Percentiles rank a stretch among this genome's conserved stretches.
Conservation (phyloP, 805 yeast species). For the Starmerella powellii region DNA sequence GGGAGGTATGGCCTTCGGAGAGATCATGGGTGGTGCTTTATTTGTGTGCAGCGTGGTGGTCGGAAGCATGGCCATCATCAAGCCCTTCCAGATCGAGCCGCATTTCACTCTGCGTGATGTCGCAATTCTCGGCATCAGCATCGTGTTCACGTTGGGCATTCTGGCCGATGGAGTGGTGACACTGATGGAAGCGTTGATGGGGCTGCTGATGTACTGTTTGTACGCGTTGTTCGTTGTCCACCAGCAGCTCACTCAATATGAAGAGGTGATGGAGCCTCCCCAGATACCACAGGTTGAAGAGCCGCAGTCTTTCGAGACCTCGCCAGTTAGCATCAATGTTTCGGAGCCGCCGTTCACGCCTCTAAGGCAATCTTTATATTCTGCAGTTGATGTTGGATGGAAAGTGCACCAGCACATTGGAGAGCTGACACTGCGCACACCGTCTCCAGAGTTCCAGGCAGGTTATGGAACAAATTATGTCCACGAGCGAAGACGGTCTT, state of each 20-base stretch:
- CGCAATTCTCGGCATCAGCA: constrained; percentile 41
- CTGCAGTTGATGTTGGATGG: constrained; percentile 15
- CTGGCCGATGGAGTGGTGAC: constrained; percentile 45
- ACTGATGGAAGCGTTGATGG: constrained; percentile 42
- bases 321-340: not conserved
- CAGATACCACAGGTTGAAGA: not conserved
- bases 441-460: no score
- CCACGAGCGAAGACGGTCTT: constrained; percentile 1
- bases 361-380: constrained; percentile 10
- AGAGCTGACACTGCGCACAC: not conserved
- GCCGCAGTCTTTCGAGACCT: not conserved
- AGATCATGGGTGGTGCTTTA: constrained; percentile 79
- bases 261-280: not conserved
- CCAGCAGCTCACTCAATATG: constrained; percentile 29
- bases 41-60: constrained; percentile 69
- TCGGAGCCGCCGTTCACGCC: constrained; percentile 7
- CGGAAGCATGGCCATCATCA: constrained; percentile 61
- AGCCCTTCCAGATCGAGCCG: constrained; percentile 46
- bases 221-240: constrained; percentile 44
- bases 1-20: constrained; percentile 73
- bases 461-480: not conserved
- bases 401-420: constrained; percentile 10
- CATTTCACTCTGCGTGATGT: constrained; percentile 47
- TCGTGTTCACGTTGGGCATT: constrained; percentile 40
- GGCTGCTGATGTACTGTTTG: constrained; percentile 43